A percentile compares a stretch with the other conserved stretches of the same genome.
Conservation (phyloP, 2,329 filamentous ascomycete genomes). For the Claviceps fusiformis region DNA sequence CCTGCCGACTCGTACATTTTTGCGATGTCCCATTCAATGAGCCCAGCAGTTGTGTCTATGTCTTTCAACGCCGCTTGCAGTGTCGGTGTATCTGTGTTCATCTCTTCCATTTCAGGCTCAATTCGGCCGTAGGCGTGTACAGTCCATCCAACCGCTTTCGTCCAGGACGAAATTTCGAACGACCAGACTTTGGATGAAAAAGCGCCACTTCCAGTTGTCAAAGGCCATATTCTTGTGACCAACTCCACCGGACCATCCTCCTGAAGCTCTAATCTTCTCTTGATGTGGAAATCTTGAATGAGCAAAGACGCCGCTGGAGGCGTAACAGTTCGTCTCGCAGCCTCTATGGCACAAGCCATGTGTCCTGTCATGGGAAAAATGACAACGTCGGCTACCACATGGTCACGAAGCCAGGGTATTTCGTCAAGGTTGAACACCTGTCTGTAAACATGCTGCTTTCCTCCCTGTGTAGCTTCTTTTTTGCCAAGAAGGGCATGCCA, state of each 20-base stretch:
- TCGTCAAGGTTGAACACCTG: slow-evolving; percentile 19
- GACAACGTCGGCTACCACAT: slow-evolving; percentile 16
- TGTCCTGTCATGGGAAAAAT: slow-evolving; percentile 25
- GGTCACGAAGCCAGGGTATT: slow-evolving; percentile 22
- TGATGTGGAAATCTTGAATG: slow-evolving; percentile 10
- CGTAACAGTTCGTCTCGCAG: slow-evolving; percentile 5
- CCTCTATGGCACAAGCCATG: slow-evolving; percentile 20
- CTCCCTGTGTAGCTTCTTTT: slow-evolving; percentile 9
- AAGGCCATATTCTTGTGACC: slow-evolving; percentile 12
- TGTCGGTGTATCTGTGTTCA: slow-evolving; percentile 10
- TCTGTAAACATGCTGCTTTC: slow-evolving; percentile 18
- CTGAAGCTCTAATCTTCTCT: slow-evolving; percentile 12
- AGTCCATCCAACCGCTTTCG: slow-evolving; percentile 10
- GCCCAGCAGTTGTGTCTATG: background rate
- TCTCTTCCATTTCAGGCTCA: slow-evolving; percentile 7
- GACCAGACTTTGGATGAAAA: slow-evolving; percentile 11
- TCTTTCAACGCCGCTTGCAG: slow-evolving; percentile 5
- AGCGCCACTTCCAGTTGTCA: slow-evolving; percentile 5
- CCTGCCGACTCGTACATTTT: slow-evolving; percentile 1
- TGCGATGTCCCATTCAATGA: slow-evolving; percentile 4
- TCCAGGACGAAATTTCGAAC: slow-evolving; percentile 14
- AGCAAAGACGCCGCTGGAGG: background rate
- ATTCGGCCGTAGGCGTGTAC: slow-evolving; percentile 13
- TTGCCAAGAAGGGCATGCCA: slow-evolving; percentile 16
- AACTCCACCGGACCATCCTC: slow-evolving; percentile 16